Conservation (phyloP, 129 eudicot genomes). For the Ambrosia artemisiifolia region DNA sequence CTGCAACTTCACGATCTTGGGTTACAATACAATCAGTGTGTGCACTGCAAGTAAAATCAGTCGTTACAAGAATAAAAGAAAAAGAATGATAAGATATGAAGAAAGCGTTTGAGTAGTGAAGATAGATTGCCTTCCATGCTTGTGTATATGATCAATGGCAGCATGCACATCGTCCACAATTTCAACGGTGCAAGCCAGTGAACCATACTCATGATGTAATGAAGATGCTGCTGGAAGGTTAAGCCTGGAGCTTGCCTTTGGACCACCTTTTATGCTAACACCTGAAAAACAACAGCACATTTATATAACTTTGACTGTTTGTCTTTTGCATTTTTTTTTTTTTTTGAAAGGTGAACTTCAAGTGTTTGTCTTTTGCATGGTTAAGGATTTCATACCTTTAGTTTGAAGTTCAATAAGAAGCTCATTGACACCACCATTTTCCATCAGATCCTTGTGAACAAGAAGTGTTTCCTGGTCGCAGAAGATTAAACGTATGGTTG, state of each 20-base stretch:
- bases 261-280: slow-evolving; percentile 83
- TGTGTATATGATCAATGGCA: slow-evolving; percentile 95
- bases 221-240: slow-evolving; percentile 73
- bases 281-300: slow-evolving; percentile 45
- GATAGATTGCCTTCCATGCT: slow-evolving; percentile 73
- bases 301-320: not conserved
- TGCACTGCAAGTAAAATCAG: slow-evolving; percentile 49
- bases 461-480: slow-evolving; percentile 83
- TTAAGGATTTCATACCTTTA: slow-evolving; percentile 47
- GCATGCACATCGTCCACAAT: slow-evolving; percentile 93
- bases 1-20: slow-evolving; percentile 70
- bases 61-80: not conserved
- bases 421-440: slow-evolving; percentile 60
- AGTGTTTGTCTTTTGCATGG: not conserved
- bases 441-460: slow-evolving; percentile 81
- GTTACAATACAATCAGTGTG: slow-evolving; percentile 89
- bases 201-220: slow-evolving; percentile 80
- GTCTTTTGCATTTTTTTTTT: not conserved
- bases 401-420: slow-evolving; percentile 75
- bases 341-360: no score
- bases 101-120: not conserved
- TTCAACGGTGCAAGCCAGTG: slow-evolving; percentile 88
- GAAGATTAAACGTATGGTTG: not conserved
- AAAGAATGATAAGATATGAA: not conserved
- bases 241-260: slow-evolving; percentile 54